Evolutionary conservation across 257 asterid genomes (phyloP), one percentile per base, ranked within the genome.

Genomic region (Cordia subcordata): DNA sequence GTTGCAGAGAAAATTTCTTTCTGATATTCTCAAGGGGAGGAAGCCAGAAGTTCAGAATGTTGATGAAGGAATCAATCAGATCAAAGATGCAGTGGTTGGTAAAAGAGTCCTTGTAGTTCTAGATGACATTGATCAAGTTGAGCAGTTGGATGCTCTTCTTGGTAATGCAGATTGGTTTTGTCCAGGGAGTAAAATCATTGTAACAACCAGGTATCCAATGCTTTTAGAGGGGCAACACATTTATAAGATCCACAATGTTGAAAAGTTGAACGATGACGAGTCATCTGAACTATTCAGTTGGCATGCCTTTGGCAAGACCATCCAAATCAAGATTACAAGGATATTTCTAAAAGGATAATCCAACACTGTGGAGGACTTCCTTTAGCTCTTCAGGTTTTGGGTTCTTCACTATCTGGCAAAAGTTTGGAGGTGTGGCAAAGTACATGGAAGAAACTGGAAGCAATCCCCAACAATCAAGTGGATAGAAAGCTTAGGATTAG

Each of bases 91-190:
- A 1, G 8, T 65, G 13, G 42, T 42, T 35, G 14, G n/a, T 45
- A 58, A 33, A 63, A 58, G 49, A 55, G 14, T 65, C 40, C 68
- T 71, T 55, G 60, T 60, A 5, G 68, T 71, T 46, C 53, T 71
- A 12, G 76, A 71, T 60, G 68, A 71, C 50, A 64, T 65, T 52
- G 75, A 69, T 56, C 60, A 69, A 21, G 55, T 60, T 35, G 61
- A 69, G 37, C 63, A 56, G 21, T 65, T 69, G 42, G 60, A 69
- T 16, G 64, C 51, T 1, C 17, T 69, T 44, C 16, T 63, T 22
- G 75, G 63, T 12, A 63, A 55, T 35, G 53, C 49, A 52, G 58
- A 68, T 49, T 62, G 67, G 49, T 14, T 54, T 8, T 27, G 16
- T 23, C 58, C 58, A 0, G 58, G 58, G 11, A 54, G 58, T 23